Conservation (phyloP, 108 stramenopile genomes). For the Pseudonitzschia multistriata region DNA sequence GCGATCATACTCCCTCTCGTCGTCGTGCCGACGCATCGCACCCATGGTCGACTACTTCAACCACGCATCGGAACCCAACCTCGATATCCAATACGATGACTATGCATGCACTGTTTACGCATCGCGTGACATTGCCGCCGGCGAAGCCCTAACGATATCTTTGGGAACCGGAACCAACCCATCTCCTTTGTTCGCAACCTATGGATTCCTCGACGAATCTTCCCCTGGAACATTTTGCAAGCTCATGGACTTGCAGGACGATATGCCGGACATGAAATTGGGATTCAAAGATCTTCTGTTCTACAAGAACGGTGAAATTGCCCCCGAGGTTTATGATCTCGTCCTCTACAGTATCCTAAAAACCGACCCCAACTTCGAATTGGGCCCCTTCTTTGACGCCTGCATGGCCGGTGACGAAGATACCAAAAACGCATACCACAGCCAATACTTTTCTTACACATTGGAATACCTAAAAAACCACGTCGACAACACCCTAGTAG, state of each 20-base stretch:
- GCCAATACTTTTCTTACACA: slow-evolving; percentile 44
- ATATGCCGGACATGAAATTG: slow-evolving; percentile 42
- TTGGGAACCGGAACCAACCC: slow-evolving; percentile 54
- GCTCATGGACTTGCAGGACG: slow-evolving; percentile 36
- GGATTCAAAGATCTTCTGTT: slow-evolving; percentile 34
- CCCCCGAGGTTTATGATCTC: slow-evolving; percentile 50
- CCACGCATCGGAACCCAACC: slow-evolving; percentile 32
- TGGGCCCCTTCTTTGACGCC: slow-evolving; percentile 45
- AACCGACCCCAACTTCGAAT: slow-evolving; percentile 20
- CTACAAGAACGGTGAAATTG: slow-evolving; percentile 54
- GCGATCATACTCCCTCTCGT: slow-evolving; percentile 1
- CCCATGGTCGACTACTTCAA: slow-evolving; percentile 44
- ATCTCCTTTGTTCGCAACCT: slow-evolving; percentile 40
- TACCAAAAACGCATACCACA: slow-evolving; percentile 49
- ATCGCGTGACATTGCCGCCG: slow-evolving; percentile 44
- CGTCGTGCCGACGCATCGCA: slow-evolving; percentile 29
- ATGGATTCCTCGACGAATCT: slow-evolving; percentile 55
- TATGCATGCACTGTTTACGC: slow-evolving; percentile 13
- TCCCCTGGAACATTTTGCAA: slow-evolving; percentile 54
- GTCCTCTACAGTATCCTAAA: slow-evolving; percentile 23
- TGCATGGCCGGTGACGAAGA: slow-evolving; percentile 50
- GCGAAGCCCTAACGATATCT: slow-evolving; percentile 38
- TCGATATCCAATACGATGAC: slow-evolving; percentile 34
- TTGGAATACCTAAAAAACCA: slow-evolving; percentile 39
- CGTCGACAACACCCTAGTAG: slow-evolving; percentile 28